phyloP scores from a whole-genome alignment of 192 early-diverging fungal species.

The Funneliformis mosseae region DNA sequence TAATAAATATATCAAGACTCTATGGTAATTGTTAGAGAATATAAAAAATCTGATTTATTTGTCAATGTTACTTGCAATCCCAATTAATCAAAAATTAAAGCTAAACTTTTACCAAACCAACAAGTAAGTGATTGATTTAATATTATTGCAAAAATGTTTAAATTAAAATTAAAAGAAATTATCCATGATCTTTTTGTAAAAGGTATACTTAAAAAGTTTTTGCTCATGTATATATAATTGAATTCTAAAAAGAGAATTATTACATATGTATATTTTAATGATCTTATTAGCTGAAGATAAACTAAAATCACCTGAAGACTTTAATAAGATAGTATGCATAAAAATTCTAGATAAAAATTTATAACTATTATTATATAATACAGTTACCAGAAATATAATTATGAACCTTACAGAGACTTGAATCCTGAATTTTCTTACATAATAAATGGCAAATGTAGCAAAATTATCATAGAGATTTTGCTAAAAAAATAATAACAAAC shows the following conservation, averaged over 20 bases:
- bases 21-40: too few relatives aligned
- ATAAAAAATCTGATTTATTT: conserved; percentile 16
- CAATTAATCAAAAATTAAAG: conserved; percentile 30
- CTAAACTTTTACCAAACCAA: conserved; percentile 15
- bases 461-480: conserved; percentile 33
- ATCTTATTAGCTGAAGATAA: conserved; percentile 33
- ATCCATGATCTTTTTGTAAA: conserved; percentile 23
- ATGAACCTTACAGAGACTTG: conserved; percentile 38
- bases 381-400: conserved; percentile 30
- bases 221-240: conserved; percentile 38
- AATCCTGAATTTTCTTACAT: conserved; percentile 40
- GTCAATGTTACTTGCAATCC: conserved; percentile 43
- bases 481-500: conserved; percentile 10
- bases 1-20: too few relatives aligned
- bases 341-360: conserved; percentile 35
- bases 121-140: conserved; percentile 31
- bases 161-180: conserved; percentile 29
- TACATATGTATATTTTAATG: conserved; percentile 43
- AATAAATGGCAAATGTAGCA: conserved; percentile 35
- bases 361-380: conserved; percentile 21
- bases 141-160: conserved; percentile 26
- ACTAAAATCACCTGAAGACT: conserved; percentile 19
- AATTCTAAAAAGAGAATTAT: conserved; percentile 46
- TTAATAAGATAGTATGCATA: conserved; percentile 32
- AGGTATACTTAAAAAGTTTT: conserved; percentile 35